Evolutionary conservation across 495 filamentous ascomycete genomes (phyloP).

Genomic region (Daldinia bambusicola): DNA sequence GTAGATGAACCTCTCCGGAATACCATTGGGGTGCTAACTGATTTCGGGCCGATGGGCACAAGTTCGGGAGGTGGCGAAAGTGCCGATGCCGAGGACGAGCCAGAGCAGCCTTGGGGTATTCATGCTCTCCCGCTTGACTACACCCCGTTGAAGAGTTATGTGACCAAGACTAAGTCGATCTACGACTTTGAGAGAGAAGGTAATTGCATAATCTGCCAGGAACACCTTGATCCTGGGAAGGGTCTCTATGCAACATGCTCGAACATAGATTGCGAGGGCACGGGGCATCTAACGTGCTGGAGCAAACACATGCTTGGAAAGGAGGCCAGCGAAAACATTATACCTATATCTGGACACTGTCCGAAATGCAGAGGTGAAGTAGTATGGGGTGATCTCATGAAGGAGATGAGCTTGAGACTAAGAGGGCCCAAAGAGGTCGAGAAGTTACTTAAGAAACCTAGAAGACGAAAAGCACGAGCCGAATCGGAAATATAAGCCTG

Average conservation of each 20-base stretch:
- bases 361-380: slow-evolving; percentile 72
- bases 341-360: slow-evolving; percentile 78
- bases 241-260: slow-evolving; percentile 77
- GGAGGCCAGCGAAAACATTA: slow-evolving; percentile 58
- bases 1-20: slow-evolving; percentile 59
- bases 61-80: slow-evolving; percentile 1
- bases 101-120: slow-evolving; percentile 55
- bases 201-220: slow-evolving; percentile 71
- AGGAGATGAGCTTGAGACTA: slow-evolving; percentile 77
- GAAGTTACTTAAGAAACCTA: slow-evolving; percentile 68
- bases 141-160: slow-evolving; percentile 67
- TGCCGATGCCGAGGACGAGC: slow-evolving; percentile 13
- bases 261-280: slow-evolving; percentile 68
- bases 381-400: slow-evolving; percentile 81
- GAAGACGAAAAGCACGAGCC: slow-evolving; percentile 42
- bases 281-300: slow-evolving; percentile 82
- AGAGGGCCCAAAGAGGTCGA: slow-evolving; percentile 73
- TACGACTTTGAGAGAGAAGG: slow-evolving; percentile 68
- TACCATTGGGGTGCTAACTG: slow-evolving; percentile 65
- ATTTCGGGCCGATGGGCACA: slow-evolving; percentile 52
- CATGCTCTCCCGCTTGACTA: slow-evolving; percentile 75
- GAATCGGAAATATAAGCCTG: slow-evolving; percentile 11
- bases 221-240: slow-evolving; percentile 56
- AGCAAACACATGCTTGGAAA: slow-evolving; percentile 68
- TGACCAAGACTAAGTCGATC: slow-evolving; percentile 75